A percentile compares a stretch with the other conserved stretches of the same genome.
phyloP scores from a whole-genome alignment of 352 stramenopile species.

The Blastocystis sp. region DNA sequence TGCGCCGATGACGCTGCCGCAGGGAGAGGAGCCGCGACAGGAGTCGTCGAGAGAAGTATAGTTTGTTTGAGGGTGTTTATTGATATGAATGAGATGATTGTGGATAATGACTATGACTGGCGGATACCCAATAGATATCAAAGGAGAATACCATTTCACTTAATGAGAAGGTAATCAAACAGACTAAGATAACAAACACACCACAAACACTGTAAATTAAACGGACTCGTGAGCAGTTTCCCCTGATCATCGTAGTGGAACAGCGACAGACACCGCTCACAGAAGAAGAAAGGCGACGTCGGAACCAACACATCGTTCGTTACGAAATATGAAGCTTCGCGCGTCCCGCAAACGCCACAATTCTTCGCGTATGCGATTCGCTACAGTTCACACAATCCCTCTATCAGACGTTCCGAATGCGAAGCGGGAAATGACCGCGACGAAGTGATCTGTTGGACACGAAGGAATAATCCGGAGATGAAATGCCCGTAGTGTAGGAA shows the following conservation, averaged over 20 bases:
- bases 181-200: neutral
- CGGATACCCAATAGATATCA: too few species aligned
- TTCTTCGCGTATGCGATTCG: neutral
- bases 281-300: slow-evolving; percentile 29
- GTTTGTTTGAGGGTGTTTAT: neutral
- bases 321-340: neutral
- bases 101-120: neutral
- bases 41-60: neutral
- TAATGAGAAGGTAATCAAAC: neutral
- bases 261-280: neutral
- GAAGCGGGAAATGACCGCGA: neutral
- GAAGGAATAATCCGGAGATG: neutral
- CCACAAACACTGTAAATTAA: neutral
- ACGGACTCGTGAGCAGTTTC: neutral
- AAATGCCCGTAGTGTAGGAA: neutral
- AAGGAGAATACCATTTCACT: too few species aligned
- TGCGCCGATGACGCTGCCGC: neutral
- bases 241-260: slow-evolving; percentile 1
- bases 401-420: neutral
- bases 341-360: neutral
- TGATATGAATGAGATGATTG: neutral
- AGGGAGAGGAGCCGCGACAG: neutral
- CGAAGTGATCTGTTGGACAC: neutral
- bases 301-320: slow-evolving; percentile 13
- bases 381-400: neutral